Base-by-base conservation (phyloP, 2,329 filamentous ascomycete species). In the Cordyceps fumosorosea region DNA sequence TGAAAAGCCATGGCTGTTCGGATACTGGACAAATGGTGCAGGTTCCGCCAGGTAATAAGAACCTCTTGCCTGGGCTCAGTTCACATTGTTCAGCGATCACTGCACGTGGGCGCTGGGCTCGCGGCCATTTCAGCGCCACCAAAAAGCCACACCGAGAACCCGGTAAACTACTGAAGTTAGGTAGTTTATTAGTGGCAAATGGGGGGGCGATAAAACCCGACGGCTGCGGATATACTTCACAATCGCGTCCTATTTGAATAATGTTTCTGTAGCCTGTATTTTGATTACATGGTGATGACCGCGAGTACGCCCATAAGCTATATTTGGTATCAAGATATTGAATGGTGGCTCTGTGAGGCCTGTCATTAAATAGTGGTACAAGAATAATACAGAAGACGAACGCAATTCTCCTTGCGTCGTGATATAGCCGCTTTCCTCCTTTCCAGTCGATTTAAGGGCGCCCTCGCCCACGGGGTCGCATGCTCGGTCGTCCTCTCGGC, bases 401-500 rank as follows among this genome's bases (percentile, higher is more conserved):
- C 7, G 11, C 7, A 34, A 14, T 37, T 44, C 22, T 40, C 51
- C 5, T 40, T 37, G 32, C 32, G 32, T 22, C 1, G 20, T 34
- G 7, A 24, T n/a, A n/a, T 5, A 32, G 12, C 29, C 12, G 2
- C 5, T 5, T 6, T 20, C 37, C 24, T 3, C 18, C 6, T 10
- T 48, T 29, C 42, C 40, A 11, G 34, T 37, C 34, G 3, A 37
- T n/a, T 61, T 20, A 48, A 2, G 50, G 29, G n/a, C 22, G 59
- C 14, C 59, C 59, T 56, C 52, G 59, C n/a, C 59, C 59, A 2
- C 52, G 52, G 20, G 44, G 50, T 32, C 58, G 58, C 51, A 55
- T 48, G 22, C 59, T 51, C 4, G 40, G 61, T 32, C 67, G 63
- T 16, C 67, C 66, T 34, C 72, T 62, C 16, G 67, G 67, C 20